Evolutionary conservation across 2,329 filamentous ascomycete genomes (phyloP).

Genomic region (Zasmidium cellare): DNA sequence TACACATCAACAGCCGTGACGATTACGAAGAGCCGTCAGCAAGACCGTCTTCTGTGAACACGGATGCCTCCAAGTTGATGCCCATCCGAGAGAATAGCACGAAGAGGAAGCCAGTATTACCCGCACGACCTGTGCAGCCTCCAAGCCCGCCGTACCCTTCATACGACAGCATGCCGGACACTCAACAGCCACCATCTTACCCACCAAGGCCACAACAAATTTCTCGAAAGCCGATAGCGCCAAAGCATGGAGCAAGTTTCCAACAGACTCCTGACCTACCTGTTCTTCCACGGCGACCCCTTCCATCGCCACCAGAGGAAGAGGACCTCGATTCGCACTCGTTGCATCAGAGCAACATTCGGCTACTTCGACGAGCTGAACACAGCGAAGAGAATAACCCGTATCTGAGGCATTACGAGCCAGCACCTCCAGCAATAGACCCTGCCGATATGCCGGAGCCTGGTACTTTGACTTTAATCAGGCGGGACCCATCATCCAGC

Average conservation of each 20-base stretch:
- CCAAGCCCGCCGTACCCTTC: constrained; percentile 22
- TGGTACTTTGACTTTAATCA: constrained; percentile 48
- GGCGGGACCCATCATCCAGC: constrained; percentile 49
- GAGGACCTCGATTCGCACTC: constrained; percentile 20
- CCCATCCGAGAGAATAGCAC: constrained; percentile 15
- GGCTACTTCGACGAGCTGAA: constrained; percentile 22
- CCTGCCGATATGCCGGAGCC: constrained; percentile 10
- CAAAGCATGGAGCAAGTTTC: background rate
- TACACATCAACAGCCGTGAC: constrained; percentile 69
- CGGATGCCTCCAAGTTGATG: constrained; percentile 22
- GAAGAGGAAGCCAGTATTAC: constrained; percentile 20
- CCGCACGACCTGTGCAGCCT: constrained; percentile 17
- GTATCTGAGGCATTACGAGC: constrained; percentile 20
- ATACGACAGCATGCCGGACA: constrained; percentile 12
- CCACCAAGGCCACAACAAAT: constrained; percentile 19
- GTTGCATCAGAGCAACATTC: constrained; percentile 24
- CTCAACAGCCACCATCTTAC: constrained; percentile 1
- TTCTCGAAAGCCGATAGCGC: constrained; percentile 26
- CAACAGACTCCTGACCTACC: constrained; percentile 19
- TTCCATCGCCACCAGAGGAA: constrained; percentile 29
- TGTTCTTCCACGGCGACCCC: constrained; percentile 20
- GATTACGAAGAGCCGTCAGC: constrained; percentile 50
- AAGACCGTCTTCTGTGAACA: constrained; percentile 22
- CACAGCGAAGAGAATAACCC: constrained; percentile 27
- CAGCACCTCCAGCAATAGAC: constrained; percentile 10